These are phyloP conservation scores for Garcia nutans DNA, from an alignment of 345 rosid species.

Conservation along the genomic window DNA sequence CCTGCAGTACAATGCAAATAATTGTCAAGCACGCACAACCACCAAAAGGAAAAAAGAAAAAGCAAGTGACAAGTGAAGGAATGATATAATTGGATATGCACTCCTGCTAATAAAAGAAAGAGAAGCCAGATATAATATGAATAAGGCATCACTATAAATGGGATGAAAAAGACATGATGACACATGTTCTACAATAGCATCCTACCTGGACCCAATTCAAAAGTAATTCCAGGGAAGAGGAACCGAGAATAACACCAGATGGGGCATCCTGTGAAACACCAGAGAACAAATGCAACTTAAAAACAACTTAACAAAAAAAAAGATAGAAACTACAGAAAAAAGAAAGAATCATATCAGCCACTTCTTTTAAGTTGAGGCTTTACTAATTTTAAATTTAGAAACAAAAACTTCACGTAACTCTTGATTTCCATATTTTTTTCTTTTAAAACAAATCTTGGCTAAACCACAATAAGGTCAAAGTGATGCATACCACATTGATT, in stretches of 20 bases:
- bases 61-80: not conserved
- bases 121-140: not conserved
- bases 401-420: not conserved
- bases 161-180: not conserved
- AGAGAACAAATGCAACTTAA: conserved; percentile 1
- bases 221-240: conserved; percentile 58
- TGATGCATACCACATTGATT: conserved; percentile 48
- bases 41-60: not conserved
- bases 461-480: conserved; percentile 13
- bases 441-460: not conserved
- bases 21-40: conserved; percentile 9
- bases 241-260: conserved; percentile 16
- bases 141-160: not conserved
- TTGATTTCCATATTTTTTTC: not conserved
- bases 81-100: not conserved
- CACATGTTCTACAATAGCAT: no score
- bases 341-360: not conserved
- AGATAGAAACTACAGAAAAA: conserved; percentile 7
- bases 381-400: not conserved
- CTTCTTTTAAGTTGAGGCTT: not conserved
- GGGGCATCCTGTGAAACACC: conserved; percentile 39
- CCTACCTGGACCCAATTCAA: conserved; percentile 82
- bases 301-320: not conserved
- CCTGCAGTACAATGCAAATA: conserved; percentile 43
- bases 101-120: not conserved